phyloP scores from a whole-genome alignment of 768 basidiomycete species.

The Lyophyllum decastes region DNA sequence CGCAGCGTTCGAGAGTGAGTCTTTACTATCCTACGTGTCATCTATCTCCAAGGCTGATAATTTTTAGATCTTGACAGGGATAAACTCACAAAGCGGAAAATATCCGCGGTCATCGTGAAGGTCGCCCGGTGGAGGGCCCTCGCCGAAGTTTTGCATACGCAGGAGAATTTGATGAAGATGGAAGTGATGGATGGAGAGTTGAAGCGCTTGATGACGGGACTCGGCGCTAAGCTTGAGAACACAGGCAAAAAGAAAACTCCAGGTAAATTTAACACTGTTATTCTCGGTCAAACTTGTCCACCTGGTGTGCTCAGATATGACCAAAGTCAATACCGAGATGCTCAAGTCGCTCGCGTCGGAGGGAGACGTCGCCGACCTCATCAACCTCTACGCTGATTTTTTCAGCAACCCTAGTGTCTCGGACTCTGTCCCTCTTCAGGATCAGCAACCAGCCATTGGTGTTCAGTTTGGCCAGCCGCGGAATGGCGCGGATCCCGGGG shows the following conservation, averaged over 20 bases:
- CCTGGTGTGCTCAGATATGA: conserved; percentile 1
- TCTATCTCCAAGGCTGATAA: background rate
- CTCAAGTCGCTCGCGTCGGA: conserved; percentile 11
- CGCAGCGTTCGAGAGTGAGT: conserved; percentile 11
- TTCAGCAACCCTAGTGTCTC: background rate
- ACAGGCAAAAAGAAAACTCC: background rate
- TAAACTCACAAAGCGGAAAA: background rate
- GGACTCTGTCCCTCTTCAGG: background rate
- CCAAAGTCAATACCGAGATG: conserved; percentile 1
- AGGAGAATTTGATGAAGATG: too few relatives aligned
- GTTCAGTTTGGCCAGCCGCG: too few relatives aligned
- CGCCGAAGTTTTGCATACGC: conserved; percentile 6
- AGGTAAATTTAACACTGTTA: background rate
- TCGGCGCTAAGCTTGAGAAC: background rate
- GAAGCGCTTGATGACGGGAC: background rate
- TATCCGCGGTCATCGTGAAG: background rate
- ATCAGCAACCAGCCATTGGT: conserved; percentile 6
- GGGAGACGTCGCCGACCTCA: conserved; percentile 3
- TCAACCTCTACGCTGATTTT: conserved; percentile 6
- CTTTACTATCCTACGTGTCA: background rate
- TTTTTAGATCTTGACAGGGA: background rate
- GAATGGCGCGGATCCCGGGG: conserved; percentile 3
- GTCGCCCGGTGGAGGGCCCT: conserved; percentile 5
- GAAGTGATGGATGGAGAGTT: conserved; percentile 1
- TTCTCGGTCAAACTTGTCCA: background rate